A percentile compares a stretch with the other conserved stretches of the same genome.
Evolutionary conservation across 2,329 filamentous ascomycete species (phyloP).

Genomic region (Botrytis cinerea): DNA sequence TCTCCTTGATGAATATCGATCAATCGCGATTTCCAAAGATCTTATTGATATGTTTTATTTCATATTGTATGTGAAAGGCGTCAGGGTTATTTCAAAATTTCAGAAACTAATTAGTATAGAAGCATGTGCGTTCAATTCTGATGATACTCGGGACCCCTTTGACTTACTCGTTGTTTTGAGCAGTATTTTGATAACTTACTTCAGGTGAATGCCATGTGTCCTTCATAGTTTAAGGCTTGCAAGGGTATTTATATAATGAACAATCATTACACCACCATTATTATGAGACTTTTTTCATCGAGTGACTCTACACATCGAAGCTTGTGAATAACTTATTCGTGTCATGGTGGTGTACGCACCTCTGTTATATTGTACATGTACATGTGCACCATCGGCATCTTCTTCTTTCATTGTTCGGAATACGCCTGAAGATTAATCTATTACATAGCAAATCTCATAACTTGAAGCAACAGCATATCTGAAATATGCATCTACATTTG

Average conservation of each 20-base stretch:
- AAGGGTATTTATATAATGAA: neutral
- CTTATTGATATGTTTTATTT: neutral
- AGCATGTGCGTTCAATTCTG: neutral
- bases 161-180: neutral
- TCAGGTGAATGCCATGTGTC: neutral
- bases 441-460: neutral
- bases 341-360: neutral
- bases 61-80: neutral
- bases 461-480: neutral
- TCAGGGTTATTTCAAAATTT: neutral
- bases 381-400: neutral
- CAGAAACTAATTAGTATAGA: neutral
- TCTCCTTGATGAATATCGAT: too few species aligned
- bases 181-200: neutral
- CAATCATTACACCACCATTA: neutral
- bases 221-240: neutral
- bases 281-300: neutral
- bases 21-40: neutral
- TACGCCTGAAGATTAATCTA: neutral
- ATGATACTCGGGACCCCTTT: neutral
- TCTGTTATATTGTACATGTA: neutral
- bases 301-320: neutral
- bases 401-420: neutral
- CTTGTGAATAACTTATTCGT: neutral
- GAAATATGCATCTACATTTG: neutral